Conservation (phyloP, 164 flowering plant species). For the Vitis labrusca region DNA sequence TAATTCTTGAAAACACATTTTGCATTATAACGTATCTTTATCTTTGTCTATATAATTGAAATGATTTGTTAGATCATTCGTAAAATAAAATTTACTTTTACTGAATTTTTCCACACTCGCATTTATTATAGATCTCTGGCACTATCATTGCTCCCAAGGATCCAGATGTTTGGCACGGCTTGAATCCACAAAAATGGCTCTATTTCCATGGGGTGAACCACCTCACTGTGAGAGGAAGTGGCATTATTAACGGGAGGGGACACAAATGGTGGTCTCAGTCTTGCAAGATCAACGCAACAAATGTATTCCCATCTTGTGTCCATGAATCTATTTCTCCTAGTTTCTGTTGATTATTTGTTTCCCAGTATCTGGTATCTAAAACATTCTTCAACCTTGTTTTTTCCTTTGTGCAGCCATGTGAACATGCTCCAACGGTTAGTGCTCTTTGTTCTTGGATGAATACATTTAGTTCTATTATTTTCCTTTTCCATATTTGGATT, state of each 20-base stretch:
- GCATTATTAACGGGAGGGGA: slow-evolving; percentile 84
- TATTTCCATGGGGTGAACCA: slow-evolving; percentile 70
- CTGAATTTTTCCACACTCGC: slow-evolving; percentile 4
- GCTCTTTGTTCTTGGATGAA: slow-evolving; percentile 5
- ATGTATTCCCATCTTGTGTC: slow-evolving; percentile 35
- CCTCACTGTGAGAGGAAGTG: slow-evolving; percentile 72
- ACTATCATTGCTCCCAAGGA: slow-evolving; percentile 68
- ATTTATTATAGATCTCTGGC: slow-evolving; percentile 59
- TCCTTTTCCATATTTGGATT: neutral
- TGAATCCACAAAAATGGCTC: slow-evolving; percentile 74
- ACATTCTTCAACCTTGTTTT: neutral
- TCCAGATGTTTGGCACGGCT: slow-evolving; percentile 70
- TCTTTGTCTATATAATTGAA: neutral
- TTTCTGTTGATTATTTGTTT: neutral
- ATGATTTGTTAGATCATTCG: neutral
- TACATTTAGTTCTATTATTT: slow-evolving; percentile 8
- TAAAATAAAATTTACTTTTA: neutral
- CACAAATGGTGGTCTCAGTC: slow-evolving; percentile 86
- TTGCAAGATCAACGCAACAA: slow-evolving; percentile 69
- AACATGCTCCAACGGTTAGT: slow-evolving; percentile 89
- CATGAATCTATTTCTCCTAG: neutral
- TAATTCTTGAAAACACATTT: neutral
- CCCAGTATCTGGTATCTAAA: slow-evolving; percentile 11
- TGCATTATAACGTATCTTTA: neutral
- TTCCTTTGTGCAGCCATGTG: slow-evolving; percentile 67